Base-by-base conservation (phyloP, 441 rosid genomes). In the Pelargonium myrrhifolium region DNA sequence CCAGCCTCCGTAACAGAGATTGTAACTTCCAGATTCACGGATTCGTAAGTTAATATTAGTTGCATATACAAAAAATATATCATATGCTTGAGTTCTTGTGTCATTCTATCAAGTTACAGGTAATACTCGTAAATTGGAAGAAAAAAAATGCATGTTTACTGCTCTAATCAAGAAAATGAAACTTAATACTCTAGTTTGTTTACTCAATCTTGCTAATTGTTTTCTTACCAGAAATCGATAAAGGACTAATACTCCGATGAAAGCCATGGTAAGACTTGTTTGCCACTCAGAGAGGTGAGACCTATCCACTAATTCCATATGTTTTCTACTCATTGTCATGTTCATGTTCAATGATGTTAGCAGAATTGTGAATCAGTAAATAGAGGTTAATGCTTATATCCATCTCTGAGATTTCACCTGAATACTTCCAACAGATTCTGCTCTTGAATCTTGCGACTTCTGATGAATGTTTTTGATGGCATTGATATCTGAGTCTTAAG, bases 401-500 rank as follows among this genome's bases (percentile, higher is more conserved):
- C 22, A 20, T 9, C 62, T 18, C 31, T 21, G 62, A 20, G 62
- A 56, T 20, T 56, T 31, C 62, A 9, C 28, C 62, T 56, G 62
- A 56, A 12, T 56, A 56, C 74, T 77, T 31, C 81, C 1, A 83
- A 70, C 21, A 77, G 75, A 64, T 79, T 82, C 69, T 79, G 89
- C 81, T 84, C 87, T 58, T 78, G 83, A 68, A 78, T 73, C 79
- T 78, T 78, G 65, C 79, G 72, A 62, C 82, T 84, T 35, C 60
- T 84, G 3, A 95, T 95, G 42, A 49, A 49, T 49, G 55, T 49
- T 49, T 49, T 89, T 4, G 72, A 68, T 9, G 89, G 69, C 80
- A 77, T 79, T 70, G 85, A 85, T 3, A 87, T 82, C 70, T 93
- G 89, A 0, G 15, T 79, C 83, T 81, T 87, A 93, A 64, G 86